Evolutionary conservation across 2,329 filamentous ascomycete genomes (phyloP).

Genomic region (Calonectria hawksworthii): DNA sequence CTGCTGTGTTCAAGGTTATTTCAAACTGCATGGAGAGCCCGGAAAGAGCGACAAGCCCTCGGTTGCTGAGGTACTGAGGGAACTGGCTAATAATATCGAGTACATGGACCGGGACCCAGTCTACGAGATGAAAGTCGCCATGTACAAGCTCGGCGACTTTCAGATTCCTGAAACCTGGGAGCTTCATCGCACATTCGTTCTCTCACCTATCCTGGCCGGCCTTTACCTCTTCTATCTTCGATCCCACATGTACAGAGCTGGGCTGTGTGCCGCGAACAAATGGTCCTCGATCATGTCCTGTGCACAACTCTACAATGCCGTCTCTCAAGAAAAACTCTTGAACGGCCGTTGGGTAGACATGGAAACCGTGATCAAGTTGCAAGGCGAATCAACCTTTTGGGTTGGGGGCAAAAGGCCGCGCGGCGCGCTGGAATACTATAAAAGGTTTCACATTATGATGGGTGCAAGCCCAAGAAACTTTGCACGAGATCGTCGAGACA

Average conservation of each 20-base stretch:
- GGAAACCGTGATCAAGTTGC: constrained; percentile 48
- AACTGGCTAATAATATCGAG: background rate
- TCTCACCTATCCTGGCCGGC: constrained; percentile 56
- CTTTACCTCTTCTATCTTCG: constrained; percentile 55
- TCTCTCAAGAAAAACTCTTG: constrained; percentile 47
- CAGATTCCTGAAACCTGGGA: background rate
- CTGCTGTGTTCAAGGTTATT: background rate
- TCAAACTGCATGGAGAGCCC: background rate
- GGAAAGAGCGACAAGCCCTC: background rate
- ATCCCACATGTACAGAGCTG: constrained; percentile 46
- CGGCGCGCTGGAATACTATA: constrained; percentile 50
- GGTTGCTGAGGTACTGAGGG: too few relatives aligned
- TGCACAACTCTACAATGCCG: constrained; percentile 59
- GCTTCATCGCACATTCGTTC: constrained; percentile 48
- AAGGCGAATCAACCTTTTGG: constrained; percentile 53
- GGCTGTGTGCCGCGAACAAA: constrained; percentile 51
- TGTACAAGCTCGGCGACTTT: accelerated
- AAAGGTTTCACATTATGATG: constrained; percentile 55
- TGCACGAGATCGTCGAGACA: background rate
- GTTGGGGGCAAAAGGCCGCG: constrained; percentile 52
- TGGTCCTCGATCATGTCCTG: constrained; percentile 56
- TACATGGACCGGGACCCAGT: background rate
- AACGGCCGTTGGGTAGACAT: constrained; percentile 55
- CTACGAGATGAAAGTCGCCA: background rate
- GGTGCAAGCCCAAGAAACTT: constrained; percentile 49